Evolutionary conservation across 305 asterid genomes (phyloP).

Genomic region (Solanum hybrid): DNA sequence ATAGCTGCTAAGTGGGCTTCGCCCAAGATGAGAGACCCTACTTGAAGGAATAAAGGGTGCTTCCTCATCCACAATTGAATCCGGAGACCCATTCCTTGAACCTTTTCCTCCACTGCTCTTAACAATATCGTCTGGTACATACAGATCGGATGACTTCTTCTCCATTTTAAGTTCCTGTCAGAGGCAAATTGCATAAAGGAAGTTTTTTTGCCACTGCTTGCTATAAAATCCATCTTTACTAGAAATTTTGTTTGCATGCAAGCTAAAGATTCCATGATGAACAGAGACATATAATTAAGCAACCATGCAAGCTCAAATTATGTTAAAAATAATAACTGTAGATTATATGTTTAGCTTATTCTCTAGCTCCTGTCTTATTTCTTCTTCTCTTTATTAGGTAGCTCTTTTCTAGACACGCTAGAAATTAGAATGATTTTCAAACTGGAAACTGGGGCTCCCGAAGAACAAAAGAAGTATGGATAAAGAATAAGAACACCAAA

Average conservation of each 20-base stretch:
- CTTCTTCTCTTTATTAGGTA: background rate
- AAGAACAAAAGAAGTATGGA: background rate
- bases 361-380: background rate
- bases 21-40: slow-evolving; percentile 21
- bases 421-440: background rate
- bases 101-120: slow-evolving; percentile 11
- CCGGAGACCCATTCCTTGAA: slow-evolving; percentile 12
- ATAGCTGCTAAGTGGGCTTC: slow-evolving; percentile 10
- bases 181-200: background rate
- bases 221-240: background rate
- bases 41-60: slow-evolving; percentile 17
- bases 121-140: slow-evolving; percentile 19
- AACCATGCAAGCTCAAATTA: background rate
- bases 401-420: background rate
- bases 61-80: slow-evolving; percentile 29
- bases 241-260: background rate
- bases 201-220: background rate
- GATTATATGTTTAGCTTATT: background rate
- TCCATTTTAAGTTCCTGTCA: slow-evolving; percentile 40
- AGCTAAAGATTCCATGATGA: background rate
- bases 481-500: background rate
- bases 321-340: background rate
- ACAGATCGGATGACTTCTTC: slow-evolving; percentile 44
- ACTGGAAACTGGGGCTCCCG: background rate
- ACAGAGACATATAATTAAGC: background rate